Evolutionary conservation across 148 eudicot genomes (phyloP).

Genomic region (Silene conica): DNA sequence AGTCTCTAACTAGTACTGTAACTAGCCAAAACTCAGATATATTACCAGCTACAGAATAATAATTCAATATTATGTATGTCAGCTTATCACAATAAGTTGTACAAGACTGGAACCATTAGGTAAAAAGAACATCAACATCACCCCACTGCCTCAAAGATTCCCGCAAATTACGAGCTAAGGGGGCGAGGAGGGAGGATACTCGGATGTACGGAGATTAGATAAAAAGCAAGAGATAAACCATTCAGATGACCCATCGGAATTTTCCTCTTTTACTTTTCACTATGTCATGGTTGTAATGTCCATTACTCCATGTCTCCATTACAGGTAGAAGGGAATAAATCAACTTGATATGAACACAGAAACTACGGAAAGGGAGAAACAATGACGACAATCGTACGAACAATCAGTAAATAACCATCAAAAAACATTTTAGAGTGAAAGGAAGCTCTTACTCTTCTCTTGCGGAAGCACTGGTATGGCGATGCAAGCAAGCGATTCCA

Average conservation of each 20-base stretch:
- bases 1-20: too few relatives aligned
- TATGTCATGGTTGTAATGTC: not conserved
- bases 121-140: too few relatives aligned
- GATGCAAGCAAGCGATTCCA: constrained; percentile 33
- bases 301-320: not conserved
- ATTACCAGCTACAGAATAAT: too few relatives aligned
- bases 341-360: not conserved
- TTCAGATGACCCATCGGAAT: not conserved
- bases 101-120: too few relatives aligned
- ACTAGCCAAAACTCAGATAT: too few relatives aligned
- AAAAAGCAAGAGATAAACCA: not conserved
- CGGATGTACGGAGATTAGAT: not conserved
- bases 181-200: too few relatives aligned
- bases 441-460: constrained; percentile 73
- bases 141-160: too few relatives aligned
- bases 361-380: not conserved
- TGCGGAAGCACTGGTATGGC: constrained; percentile 75
- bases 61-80: too few relatives aligned
- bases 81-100: too few relatives aligned
- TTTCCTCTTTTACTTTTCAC: not conserved
- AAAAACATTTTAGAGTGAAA: constrained; percentile 6
- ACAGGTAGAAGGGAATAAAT: not conserved
- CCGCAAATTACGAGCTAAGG: too few relatives aligned
- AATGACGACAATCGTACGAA: not conserved
- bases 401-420: not conserved